Evolutionary conservation across 495 filamentous ascomycete species (phyloP).

Genomic region (Daldinia caldariorum): DNA sequence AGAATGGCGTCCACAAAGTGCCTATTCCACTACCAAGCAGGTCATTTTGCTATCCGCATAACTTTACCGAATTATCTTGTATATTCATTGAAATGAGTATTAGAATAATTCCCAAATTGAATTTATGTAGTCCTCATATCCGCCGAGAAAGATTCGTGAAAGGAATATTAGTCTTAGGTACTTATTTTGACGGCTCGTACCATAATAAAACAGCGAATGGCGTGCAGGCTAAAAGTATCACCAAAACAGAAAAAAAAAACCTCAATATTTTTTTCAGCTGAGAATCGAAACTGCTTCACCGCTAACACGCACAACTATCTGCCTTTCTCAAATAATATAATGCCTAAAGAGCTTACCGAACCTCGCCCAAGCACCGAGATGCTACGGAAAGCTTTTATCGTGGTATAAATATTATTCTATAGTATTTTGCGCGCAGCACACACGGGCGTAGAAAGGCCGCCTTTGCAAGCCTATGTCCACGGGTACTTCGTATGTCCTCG

Average conservation of each 20-base stretch:
- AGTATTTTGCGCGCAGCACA: slow-evolving; percentile 9
- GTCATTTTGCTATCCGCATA: too few relatives aligned
- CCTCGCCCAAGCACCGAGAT: neutral
- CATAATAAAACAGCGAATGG: neutral
- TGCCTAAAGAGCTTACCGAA: slow-evolving; percentile 8
- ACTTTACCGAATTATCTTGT: too few relatives aligned
- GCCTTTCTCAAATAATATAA: neutral
- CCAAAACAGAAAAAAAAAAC: neutral
- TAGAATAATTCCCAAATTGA: too few relatives aligned
- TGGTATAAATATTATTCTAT: slow-evolving; percentile 6
- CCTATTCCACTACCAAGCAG: too few relatives aligned
- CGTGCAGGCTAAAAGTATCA: neutral
- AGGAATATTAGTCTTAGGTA: too few relatives aligned
- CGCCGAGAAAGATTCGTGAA: too few relatives aligned
- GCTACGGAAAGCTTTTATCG: slow-evolving; percentile 3
- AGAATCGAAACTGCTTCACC: neutral
- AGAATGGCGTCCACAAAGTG: too few relatives aligned
- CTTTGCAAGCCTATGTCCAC: slow-evolving; percentile 19
- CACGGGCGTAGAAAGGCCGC: slow-evolving; percentile 15
- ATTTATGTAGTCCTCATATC: too few relatives aligned
- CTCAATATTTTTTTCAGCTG: neutral
- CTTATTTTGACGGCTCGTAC: too few relatives aligned
- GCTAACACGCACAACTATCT: neutral
- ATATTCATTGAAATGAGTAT: too few relatives aligned
- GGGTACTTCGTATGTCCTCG: too few relatives aligned